Conservation (phyloP, 2,329 filamentous ascomycete species). For the Onygenales sp. region DNA sequence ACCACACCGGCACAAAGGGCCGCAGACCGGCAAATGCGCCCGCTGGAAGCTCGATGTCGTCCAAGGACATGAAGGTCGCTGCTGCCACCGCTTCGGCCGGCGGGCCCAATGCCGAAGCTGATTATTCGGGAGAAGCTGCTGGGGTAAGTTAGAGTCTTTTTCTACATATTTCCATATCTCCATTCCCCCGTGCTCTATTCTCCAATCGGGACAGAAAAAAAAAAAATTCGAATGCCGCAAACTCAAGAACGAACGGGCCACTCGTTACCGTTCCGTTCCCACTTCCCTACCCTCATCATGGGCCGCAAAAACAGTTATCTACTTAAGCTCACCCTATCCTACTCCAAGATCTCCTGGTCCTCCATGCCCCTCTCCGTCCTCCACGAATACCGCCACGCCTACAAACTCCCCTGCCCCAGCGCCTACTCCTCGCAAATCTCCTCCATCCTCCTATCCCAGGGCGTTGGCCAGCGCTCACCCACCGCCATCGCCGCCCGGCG, state of each 20-base stretch:
- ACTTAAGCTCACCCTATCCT: too few species aligned
- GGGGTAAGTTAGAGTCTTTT: constrained; percentile 22
- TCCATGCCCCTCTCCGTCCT: constrained; percentile 35
- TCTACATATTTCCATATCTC: neutral
- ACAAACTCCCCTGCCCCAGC: constrained; percentile 35
- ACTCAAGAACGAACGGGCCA: too few species aligned
- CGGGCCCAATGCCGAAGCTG: constrained; percentile 11
- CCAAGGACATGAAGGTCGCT: constrained; percentile 15
- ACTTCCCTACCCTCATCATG: too few species aligned
- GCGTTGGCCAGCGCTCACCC: constrained; percentile 35
- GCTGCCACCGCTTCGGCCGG: constrained; percentile 16
- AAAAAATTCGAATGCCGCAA: too few species aligned
- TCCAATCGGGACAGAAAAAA: neutral
- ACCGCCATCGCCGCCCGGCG: constrained; percentile 33
- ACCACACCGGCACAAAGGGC: constrained; percentile 21
- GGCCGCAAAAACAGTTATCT: too few species aligned
- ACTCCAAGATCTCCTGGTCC: constrained; percentile 32
- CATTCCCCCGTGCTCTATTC: constrained; percentile 7
- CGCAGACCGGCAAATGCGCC: constrained; percentile 19
- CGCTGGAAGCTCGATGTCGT: constrained; percentile 8
- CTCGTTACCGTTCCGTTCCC: neutral
- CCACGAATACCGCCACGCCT: constrained; percentile 39
- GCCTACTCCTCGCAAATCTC: constrained; percentile 37
- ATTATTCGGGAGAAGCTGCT: constrained; percentile 13
- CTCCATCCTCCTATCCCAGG: constrained; percentile 36